These are phyloP conservation scores for Kazachstania sp. DNA, from an alignment of 1,139 yeast genomes.

Conservation along the genomic window DNA sequence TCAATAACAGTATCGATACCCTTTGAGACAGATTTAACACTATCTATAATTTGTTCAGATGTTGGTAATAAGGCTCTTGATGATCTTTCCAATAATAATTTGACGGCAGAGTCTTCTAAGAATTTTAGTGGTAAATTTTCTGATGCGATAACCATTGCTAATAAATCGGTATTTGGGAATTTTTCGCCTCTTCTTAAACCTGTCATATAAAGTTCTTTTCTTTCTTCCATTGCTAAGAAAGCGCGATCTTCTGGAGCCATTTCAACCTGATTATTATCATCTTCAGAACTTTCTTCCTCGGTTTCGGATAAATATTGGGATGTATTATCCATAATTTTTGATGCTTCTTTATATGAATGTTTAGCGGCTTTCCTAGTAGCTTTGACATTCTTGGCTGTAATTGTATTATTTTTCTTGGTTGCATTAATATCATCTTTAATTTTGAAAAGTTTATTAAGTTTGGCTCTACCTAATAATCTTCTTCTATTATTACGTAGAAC, in stretches of 20 bases:
- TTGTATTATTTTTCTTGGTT: too few species aligned
- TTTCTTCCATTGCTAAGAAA: neutral
- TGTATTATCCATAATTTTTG: too few species aligned
- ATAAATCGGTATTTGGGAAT: conserved; percentile 10
- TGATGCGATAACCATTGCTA: conserved; percentile 14
- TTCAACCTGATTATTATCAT: too few species aligned
- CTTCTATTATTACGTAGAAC: neutral
- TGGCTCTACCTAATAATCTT: too few species aligned
- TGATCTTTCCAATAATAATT: conserved; percentile 7
- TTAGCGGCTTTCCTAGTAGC: too few species aligned
- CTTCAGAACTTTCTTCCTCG: too few species aligned
- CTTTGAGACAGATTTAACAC: conserved; percentile 5
- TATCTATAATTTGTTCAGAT: conserved; percentile 2
- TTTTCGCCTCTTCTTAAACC: neutral
- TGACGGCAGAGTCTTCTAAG: conserved; percentile 9
- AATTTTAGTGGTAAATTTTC: conserved; percentile 14
- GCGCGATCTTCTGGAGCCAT: neutral
- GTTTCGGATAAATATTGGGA: too few species aligned
- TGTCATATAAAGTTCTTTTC: neutral
- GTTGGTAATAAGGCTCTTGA: conserved; percentile 6
- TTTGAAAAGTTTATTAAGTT: too few species aligned
- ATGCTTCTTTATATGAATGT: too few species aligned
- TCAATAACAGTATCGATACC: conserved; percentile 9
- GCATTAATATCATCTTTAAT: too few species aligned
- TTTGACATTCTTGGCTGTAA: too few species aligned